Conservation (phyloP, 2,329 filamentous ascomycete genomes). For the Aspergillus eucalypticola region DNA sequence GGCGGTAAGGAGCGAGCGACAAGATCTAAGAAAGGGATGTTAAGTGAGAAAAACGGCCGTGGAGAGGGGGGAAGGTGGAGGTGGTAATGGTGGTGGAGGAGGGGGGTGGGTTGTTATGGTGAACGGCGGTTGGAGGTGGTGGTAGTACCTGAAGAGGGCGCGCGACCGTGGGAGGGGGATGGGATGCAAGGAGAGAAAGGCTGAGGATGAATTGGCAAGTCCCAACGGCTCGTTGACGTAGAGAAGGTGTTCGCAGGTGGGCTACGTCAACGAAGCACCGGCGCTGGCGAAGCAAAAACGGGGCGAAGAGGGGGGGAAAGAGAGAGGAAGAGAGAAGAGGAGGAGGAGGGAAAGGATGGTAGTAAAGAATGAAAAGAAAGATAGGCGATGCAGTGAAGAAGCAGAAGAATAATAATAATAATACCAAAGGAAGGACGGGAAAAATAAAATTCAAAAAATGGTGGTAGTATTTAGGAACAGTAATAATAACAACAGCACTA, state of each 20-base stretch:
- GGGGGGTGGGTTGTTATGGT: conserved; percentile 9
- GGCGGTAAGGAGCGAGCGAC: conserved; percentile 31
- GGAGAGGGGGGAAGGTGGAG: conserved; percentile 8
- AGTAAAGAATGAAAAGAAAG: neutral
- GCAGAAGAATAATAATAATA: neutral
- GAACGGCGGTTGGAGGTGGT: neutral
- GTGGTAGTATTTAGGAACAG: neutral
- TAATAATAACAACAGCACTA: conserved; percentile 2
- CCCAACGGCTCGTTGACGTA: conserved; percentile 31
- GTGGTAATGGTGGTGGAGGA: conserved; percentile 8
- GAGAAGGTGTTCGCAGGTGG: conserved; percentile 21
- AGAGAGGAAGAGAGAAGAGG: neutral
- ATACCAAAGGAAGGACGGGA: conserved; percentile 4
- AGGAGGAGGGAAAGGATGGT: neutral
- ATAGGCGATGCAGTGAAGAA: neutral
- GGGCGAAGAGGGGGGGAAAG: conserved; percentile 4
- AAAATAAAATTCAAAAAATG: neutral
- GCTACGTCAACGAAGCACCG: conserved; percentile 34
- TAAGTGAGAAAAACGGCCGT: conserved; percentile 13
- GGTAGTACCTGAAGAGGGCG: conserved; percentile 20
- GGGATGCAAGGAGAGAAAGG: conserved; percentile 24
- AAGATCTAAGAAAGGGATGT: conserved; percentile 19
- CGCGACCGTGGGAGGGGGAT: conserved; percentile 24
- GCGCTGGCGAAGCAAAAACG: conserved; percentile 16
- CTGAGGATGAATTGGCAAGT: conserved; percentile 21